Conservation (phyloP, 2,329 filamentous ascomycete species). For the Cadophora sp. region DNA sequence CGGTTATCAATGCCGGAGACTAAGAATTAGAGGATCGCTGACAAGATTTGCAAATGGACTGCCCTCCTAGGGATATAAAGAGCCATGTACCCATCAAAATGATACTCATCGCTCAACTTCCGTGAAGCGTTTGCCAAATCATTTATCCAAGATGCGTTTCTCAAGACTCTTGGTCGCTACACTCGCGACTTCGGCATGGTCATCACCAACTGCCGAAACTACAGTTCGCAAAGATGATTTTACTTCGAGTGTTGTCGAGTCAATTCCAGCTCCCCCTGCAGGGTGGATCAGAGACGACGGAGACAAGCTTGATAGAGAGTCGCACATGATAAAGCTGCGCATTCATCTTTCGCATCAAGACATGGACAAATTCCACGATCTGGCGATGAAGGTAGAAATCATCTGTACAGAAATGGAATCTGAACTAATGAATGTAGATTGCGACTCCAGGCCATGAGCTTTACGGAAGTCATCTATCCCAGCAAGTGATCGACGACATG, state of each 20-base stretch:
- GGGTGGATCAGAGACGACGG: conserved; percentile 38
- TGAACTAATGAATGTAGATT: conserved; percentile 34
- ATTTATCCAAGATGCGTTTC: conserved; percentile 14
- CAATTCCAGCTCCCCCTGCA: conserved; percentile 34
- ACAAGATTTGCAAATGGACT: not conserved
- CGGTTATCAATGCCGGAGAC: not conserved
- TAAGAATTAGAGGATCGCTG: not conserved
- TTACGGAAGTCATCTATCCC: conserved; percentile 60
- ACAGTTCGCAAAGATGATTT: conserved; percentile 6
- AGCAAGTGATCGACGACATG: conserved; percentile 58
- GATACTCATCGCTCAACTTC: too few relatives aligned
- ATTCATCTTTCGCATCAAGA: conserved; percentile 41
- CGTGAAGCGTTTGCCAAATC: not conserved
- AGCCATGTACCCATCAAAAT: not conserved
- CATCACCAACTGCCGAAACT: conserved; percentile 17
- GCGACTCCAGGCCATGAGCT: conserved; percentile 55
- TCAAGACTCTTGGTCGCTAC: not conserved
- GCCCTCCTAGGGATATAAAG: not conserved
- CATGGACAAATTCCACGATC: conserved; percentile 42
- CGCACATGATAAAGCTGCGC: conserved; percentile 35
- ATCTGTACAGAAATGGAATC: not conserved
- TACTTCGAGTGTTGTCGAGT: conserved; percentile 38
- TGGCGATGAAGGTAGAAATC: conserved; percentile 39
- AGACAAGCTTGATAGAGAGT: conserved; percentile 37
- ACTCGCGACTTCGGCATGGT: conserved; percentile 19